phyloP scores from a whole-genome alignment of 352 stramenopile species.

The Blastocystis sp. region DNA sequence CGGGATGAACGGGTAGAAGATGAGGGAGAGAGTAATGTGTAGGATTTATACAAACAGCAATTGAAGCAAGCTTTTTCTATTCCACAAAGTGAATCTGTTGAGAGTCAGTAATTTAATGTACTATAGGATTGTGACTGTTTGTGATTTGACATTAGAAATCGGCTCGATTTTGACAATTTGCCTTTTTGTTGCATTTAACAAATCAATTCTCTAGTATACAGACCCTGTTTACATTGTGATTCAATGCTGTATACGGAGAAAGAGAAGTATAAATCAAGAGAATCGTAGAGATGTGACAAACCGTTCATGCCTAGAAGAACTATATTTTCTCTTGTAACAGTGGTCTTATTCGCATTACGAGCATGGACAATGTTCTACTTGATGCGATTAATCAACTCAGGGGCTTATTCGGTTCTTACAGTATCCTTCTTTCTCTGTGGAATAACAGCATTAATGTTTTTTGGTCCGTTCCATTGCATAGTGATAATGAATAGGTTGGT shows the following conservation, averaged over 20 bases:
- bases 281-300: neutral
- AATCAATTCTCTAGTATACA: no score
- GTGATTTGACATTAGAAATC: no score
- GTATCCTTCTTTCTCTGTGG: constrained; percentile 16
- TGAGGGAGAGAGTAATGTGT: neutral
- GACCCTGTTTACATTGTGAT: no score
- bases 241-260: constrained; percentile 35
- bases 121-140: no score
- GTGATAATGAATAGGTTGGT: neutral
- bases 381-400: constrained; percentile 6
- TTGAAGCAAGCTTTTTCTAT: constrained; percentile 24
- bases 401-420: neutral
- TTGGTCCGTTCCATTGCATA: neutral
- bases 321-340: neutral
- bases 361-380: constrained; percentile 46
- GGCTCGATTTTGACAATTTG: no score
- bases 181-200: no score
- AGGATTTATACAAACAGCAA: constrained; percentile 59
- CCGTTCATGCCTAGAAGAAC: neutral
- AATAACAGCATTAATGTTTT: neutral
- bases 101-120: no score
- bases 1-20: constrained; percentile 29
- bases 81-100: no score
- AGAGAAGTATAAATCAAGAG: constrained; percentile 53
- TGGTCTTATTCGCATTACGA: constrained; percentile 34